A percentile compares a stretch with the other conserved stretches of the same genome.
Conservation (phyloP, 768 basidiomycete species). For the Mrakia blollopis region DNA sequence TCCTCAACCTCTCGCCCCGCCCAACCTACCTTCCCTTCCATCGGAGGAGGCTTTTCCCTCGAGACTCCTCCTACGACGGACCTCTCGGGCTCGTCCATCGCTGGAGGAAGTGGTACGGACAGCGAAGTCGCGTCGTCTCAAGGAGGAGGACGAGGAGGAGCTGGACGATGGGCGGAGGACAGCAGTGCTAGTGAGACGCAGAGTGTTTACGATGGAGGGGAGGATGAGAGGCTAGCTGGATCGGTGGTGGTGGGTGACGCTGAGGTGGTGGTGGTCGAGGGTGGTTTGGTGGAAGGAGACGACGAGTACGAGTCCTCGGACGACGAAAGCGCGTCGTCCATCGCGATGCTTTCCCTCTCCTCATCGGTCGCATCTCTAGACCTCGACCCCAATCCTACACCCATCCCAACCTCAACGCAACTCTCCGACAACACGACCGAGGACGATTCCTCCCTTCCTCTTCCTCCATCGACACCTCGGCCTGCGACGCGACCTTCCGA, state of each 20-base stretch:
- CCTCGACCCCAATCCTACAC: background rate
- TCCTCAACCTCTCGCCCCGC: background rate
- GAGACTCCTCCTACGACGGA: constrained; percentile 33
- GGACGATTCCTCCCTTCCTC: background rate
- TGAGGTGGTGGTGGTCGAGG: background rate
- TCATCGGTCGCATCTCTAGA: constrained; percentile 14
- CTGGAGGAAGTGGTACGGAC: constrained; percentile 21
- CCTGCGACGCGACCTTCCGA: background rate
- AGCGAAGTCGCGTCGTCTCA: constrained; percentile 1
- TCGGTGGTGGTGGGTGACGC: background rate
- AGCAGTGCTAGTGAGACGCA: constrained; percentile 16
- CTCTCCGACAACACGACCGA: background rate
- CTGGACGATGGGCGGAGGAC: background rate
- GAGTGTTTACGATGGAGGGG: background rate
- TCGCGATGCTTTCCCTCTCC: constrained; percentile 17
- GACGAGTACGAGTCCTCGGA: constrained; percentile 25
- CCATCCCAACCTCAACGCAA: background rate
- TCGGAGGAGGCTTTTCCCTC: background rate
- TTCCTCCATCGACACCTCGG: background rate
- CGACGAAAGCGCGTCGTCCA: constrained; percentile 28
- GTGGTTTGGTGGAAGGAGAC: background rate
- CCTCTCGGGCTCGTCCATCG: constrained; percentile 10
- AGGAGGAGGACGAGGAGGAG: background rate
- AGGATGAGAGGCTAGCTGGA: background rate
- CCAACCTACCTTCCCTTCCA: background rate